Conservation (phyloP, 371 early-diverging fungal species). For the Capillidium heterosporum region DNA sequence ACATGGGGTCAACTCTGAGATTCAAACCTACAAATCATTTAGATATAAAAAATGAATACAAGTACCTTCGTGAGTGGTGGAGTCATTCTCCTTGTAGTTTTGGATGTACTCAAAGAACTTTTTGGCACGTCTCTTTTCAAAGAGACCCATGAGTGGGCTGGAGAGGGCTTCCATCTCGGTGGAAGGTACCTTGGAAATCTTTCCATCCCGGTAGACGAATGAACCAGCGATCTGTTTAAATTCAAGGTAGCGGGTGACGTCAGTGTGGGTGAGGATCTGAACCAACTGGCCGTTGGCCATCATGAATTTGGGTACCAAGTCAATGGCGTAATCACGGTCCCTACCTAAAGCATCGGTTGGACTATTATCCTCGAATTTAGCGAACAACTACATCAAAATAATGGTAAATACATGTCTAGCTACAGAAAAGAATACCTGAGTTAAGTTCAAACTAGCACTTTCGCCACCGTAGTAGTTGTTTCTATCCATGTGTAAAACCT, state of each 20-base stretch:
- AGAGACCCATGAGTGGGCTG: slow-evolving; percentile 77
- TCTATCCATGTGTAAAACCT: slow-evolving; percentile 95
- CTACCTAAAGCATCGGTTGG: slow-evolving; percentile 53
- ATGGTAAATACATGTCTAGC: not conserved
- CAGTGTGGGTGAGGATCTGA: slow-evolving; percentile 76
- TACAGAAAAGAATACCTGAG: slow-evolving; percentile 38
- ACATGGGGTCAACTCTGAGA: slow-evolving; percentile 60
- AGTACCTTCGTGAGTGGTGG: slow-evolving; percentile 52
- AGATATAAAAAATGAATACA: not conserved
- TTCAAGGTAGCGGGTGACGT: slow-evolving; percentile 94
- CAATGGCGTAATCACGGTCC: slow-evolving; percentile 94
- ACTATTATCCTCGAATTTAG: slow-evolving; percentile 59
- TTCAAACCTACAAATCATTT: slow-evolving; percentile 24
- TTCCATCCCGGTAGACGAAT: slow-evolving; percentile 80
- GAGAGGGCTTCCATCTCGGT: slow-evolving; percentile 77
- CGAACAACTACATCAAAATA: slow-evolving; percentile 39
- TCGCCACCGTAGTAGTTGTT: slow-evolving; percentile 98
- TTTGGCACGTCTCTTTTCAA: slow-evolving; percentile 90
- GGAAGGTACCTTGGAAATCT: slow-evolving; percentile 90
- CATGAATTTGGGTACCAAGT: slow-evolving; percentile 98
- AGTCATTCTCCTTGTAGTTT: slow-evolving; percentile 61
- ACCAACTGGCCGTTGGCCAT: slow-evolving; percentile 94
- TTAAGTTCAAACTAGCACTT: slow-evolving; percentile 79
- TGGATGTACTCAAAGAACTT: slow-evolving; percentile 95
- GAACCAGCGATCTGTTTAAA: slow-evolving; percentile 95